These are phyloP conservation scores for Centaurea solstitialis DNA, from an alignment of 129 eudicot genomes.

Conservation along the genomic window DNA sequence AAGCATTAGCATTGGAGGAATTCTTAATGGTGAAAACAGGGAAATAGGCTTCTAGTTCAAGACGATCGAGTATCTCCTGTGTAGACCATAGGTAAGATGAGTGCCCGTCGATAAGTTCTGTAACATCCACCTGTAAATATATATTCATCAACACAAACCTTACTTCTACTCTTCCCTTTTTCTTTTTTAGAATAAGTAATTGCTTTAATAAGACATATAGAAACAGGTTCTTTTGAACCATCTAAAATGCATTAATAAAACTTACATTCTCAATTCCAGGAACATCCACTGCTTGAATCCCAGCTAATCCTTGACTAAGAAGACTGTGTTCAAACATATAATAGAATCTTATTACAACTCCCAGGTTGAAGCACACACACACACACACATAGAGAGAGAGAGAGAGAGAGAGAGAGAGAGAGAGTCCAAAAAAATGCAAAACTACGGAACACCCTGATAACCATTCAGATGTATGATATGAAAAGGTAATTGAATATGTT, in stretches of 20 bases:
- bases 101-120: slow-evolving; percentile 85
- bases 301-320: slow-evolving; percentile 90
- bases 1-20: neutral
- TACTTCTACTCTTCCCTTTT: neutral
- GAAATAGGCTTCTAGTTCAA: slow-evolving; percentile 71
- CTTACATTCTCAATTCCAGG: slow-evolving; percentile 98
- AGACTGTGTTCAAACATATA: slow-evolving; percentile 67
- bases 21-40: slow-evolving; percentile 58
- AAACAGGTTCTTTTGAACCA: neutral
- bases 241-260: neutral
- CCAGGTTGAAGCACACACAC: neutral
- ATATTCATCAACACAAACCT: neutral
- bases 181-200: neutral
- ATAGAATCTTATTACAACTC: neutral
- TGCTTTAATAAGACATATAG: neutral
- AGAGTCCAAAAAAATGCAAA: no score
- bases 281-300: slow-evolving; percentile 76
- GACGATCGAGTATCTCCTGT: slow-evolving; percentile 75
- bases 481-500: no score
- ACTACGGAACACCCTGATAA: no score
- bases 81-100: slow-evolving; percentile 92
- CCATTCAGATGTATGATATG: no score
- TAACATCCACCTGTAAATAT: slow-evolving; percentile 97
- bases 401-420: no score
- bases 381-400: no score